Base-by-base conservation (phyloP, 352 stramenopile genomes). In the Phytophthora litchii region DNA sequence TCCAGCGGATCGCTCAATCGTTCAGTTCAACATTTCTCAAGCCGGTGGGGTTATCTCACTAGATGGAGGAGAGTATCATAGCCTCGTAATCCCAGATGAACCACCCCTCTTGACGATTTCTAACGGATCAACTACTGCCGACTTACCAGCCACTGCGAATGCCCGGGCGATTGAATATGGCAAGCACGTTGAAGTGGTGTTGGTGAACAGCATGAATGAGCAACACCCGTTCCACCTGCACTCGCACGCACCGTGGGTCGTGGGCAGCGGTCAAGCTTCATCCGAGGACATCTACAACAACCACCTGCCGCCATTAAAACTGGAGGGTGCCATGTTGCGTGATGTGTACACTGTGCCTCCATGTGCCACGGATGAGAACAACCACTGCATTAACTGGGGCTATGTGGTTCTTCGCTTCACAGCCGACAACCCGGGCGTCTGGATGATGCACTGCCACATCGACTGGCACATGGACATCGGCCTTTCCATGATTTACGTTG, bases 191-290 rank as follows among this genome's bases (percentile, higher is more conserved):
- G 61, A 75, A 41, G 35, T 75, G 4, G 41, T 69, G 12, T 2
- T 75, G 19, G 38, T 75, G 23, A 75, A 75, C 37, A 27, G 35
- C 11, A 65, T 68, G 49, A 51, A 48, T 12, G 67, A 64, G 20
- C 48, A 75, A 27, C 67, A 75, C 19, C 67, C 67, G 5, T 75
- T 75, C 52, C 67, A 75, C 49, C 25, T 75, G 42, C 67, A 75
- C 51, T 64, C 60, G 9, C 61, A 72, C 34, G 25, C 37, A 1
- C 58, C 58, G 4, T 71, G 64, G 57, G 61, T 75, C 9, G 43
- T 75, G 7, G 61, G 54, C 6, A 60, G 41, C 32, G 67, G 61
- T 0, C 51, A 69, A 32, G 57, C 54, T 16, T 55, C 56, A 8
- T 16, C 12, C 10, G 47, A 65, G 16, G 47, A 55, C 5, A 36